These are phyloP conservation scores for Saxophila tyrrhenica DNA, from an alignment of 495 filamentous ascomycete genomes.

Conservation along the genomic window DNA sequence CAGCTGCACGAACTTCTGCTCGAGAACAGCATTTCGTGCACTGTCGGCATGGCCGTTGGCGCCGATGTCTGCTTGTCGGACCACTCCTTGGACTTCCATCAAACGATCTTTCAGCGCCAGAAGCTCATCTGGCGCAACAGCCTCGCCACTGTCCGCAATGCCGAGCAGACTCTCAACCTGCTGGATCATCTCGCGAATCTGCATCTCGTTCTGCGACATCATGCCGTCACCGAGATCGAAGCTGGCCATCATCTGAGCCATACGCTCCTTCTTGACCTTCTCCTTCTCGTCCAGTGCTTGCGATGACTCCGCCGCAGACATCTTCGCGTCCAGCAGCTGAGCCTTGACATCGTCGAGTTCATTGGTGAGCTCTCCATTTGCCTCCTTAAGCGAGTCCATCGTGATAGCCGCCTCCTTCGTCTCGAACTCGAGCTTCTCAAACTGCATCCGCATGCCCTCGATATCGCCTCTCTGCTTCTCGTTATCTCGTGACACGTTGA, in stretches of 20 bases:
- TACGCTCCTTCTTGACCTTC: slow-evolving; percentile 94
- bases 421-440: slow-evolving; percentile 90
- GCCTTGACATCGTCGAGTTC: slow-evolving; percentile 96
- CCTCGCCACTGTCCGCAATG: slow-evolving; percentile 61
- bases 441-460: slow-evolving; percentile 87
- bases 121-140: slow-evolving; percentile 70
- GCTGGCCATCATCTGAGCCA: slow-evolving; percentile 99
- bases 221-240: slow-evolving; percentile 86
- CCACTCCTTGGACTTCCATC: slow-evolving; percentile 79
- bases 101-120: slow-evolving; percentile 63
- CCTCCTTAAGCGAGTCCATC: slow-evolving; percentile 94
- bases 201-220: slow-evolving; percentile 81
- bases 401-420: slow-evolving; percentile 93
- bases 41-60: slow-evolving; percentile 51
- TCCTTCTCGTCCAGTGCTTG: slow-evolving; percentile 90
- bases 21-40: slow-evolving; percentile 57
- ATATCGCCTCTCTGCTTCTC: slow-evolving; percentile 72
- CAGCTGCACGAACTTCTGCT: slow-evolving; percentile 56
- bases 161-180: slow-evolving; percentile 69
- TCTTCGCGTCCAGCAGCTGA: slow-evolving; percentile 86
- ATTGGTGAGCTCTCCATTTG: slow-evolving; percentile 78
- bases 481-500: slow-evolving; percentile 71
- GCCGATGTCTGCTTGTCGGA: slow-evolving; percentile 82
- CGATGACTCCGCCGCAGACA: slow-evolving; percentile 86
- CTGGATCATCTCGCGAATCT: slow-evolving; percentile 68